Base-by-base conservation (phyloP, 2,329 filamentous ascomycete genomes). In the Geosmithia morbida region DNA sequence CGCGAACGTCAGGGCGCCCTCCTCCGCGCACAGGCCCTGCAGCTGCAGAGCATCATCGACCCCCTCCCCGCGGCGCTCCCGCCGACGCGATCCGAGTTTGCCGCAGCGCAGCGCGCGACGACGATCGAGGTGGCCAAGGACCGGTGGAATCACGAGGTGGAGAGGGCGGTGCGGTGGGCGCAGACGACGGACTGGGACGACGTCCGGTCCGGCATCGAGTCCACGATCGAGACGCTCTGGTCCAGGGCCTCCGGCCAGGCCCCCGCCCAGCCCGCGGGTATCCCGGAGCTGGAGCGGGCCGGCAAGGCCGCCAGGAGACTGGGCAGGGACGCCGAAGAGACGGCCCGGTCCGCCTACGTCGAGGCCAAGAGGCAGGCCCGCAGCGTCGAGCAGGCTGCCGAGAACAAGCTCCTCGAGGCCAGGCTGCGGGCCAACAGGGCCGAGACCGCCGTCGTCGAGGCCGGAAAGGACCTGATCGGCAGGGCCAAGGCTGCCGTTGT, bases 71-170 rank as follows among this genome's bases (percentile, higher is more conserved):
- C 39, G 14, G 64, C 67, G 10, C 67, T 71, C 11, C 70, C 68
- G 2, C 73, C 70, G 11, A 70, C 70, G 10, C 66, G 74, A 43
- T 66, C 70, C 42, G 71, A 77, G 56, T 61, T 69, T 40, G 69
- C 71, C 44, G 66, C 69, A 39, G 63, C 73, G 46, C 68, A 75
- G 54, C 68, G 74, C 51, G 70, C 72, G 26, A 70, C 71, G 44
- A 66, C 85, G 45, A 59, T 79, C 47, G 83, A 88, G 59, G 68
- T 77, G 37, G 71, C 81, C 55, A 90, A 90, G 68, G 81, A 85
- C 57, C 70, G 77, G 50, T 90, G 85, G 85, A 90, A 92, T 61
- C 64, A 73, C 46, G 85, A 90, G 63, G 64, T 90, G 37, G 75
- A 83, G 60, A 70, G 71, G 51, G 72, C 81, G 46, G 81, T 84